Conservation (phyloP, 2,329 filamentous ascomycete species). For the Mariannaea elegans region DNA sequence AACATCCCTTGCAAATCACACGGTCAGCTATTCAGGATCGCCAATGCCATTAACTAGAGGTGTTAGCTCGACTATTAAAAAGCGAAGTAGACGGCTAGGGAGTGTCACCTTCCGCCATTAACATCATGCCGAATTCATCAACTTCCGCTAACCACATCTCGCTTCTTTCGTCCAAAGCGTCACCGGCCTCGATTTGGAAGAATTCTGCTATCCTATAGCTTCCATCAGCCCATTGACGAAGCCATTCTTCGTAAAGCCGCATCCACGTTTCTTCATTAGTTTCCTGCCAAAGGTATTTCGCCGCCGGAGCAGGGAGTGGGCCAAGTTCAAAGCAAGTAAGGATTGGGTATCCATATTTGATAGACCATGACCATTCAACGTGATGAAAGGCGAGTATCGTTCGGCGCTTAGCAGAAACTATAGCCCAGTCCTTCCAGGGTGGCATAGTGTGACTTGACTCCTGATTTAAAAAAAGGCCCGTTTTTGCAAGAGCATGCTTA, state of each 20-base stretch:
- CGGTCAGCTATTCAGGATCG: too few species aligned
- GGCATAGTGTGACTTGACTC: not conserved
- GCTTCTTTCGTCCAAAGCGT: not conserved
- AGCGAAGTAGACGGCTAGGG: not conserved
- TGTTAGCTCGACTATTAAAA: not conserved
- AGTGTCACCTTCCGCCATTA: constrained; percentile 6
- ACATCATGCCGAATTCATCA: constrained; percentile 2
- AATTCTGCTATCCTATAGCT: constrained; percentile 1
- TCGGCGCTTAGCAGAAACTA: not conserved
- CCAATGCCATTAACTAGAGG: not conserved
- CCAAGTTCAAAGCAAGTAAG: constrained; percentile 2
- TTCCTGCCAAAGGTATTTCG: not conserved
- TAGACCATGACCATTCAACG: constrained; percentile 6
- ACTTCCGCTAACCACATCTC: constrained; percentile 10
- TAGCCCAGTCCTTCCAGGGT: not conserved
- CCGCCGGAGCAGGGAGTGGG: not conserved
- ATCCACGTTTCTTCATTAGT: not conserved
- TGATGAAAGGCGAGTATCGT: not conserved
- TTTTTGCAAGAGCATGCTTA: not conserved
- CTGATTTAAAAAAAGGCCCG: constrained; percentile 2
- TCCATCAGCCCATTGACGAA: not conserved
- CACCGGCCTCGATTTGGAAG: not conserved
- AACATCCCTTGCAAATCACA: too few species aligned
- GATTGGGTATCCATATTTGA: not conserved
- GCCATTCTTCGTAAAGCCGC: not conserved